These are phyloP conservation scores for Erysimum cheiri DNA, from an alignment of 441 rosid genomes.

Conservation along the genomic window DNA sequence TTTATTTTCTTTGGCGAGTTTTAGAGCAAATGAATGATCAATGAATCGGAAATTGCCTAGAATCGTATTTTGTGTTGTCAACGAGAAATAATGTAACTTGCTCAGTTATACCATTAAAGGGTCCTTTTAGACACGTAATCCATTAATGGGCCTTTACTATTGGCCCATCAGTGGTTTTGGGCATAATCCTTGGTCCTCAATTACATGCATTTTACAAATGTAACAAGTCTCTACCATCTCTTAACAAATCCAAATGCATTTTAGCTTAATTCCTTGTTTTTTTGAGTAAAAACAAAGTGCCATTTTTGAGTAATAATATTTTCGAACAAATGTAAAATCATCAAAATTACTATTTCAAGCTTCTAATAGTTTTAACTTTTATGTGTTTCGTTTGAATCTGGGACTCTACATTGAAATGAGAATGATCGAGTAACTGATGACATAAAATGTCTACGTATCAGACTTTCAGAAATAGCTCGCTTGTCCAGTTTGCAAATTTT, in stretches of 20 bases:
- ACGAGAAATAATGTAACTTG: not conserved
- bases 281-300: not conserved
- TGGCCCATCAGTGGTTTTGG: not conserved
- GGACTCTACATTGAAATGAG: too few relatives aligned
- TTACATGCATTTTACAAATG: not conserved
- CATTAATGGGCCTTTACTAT: not conserved
- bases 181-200: not conserved
- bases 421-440: too few relatives aligned
- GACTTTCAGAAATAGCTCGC: not conserved
- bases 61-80: conserved; percentile 1
- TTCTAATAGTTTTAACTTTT: too few relatives aligned
- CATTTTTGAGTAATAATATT: not conserved
- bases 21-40: not conserved
- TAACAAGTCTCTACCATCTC: not conserved
- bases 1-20: not conserved
- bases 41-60: not conserved
- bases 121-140: too few relatives aligned
- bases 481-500: not conserved
- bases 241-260: not conserved
- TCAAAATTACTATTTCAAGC: too few relatives aligned
- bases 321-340: not conserved
- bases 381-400: too few relatives aligned
- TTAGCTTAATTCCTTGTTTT: not conserved
- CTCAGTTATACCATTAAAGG: not conserved
- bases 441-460: too few relatives aligned